A percentile compares a stretch with the other conserved stretches of the same genome.
phyloP scores from a whole-genome alignment of 2,329 filamentous ascomycete genomes.

The Calonectria naviculata region DNA sequence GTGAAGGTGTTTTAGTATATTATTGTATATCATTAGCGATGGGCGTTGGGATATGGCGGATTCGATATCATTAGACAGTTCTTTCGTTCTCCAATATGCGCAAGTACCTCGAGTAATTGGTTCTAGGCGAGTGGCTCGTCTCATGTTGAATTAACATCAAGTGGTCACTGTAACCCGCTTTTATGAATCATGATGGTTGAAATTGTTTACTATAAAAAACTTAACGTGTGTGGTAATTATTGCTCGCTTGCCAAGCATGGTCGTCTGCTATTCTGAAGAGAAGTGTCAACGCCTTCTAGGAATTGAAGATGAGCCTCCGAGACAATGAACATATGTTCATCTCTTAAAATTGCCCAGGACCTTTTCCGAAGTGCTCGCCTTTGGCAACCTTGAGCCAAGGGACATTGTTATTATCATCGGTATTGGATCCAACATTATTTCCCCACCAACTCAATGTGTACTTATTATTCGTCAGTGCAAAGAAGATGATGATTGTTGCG shows the following conservation, averaged over 20 bases:
- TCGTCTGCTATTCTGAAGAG: neutral
- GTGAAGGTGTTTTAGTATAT: neutral
- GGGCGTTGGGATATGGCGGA: neutral
- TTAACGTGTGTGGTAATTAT: no score
- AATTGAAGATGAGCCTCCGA: neutral
- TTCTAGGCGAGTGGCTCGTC: no score
- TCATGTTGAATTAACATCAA: no score
- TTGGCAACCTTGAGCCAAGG: slow-evolving; percentile 17
- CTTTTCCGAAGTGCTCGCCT: slow-evolving; percentile 9
- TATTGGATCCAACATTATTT: slow-evolving; percentile 14
- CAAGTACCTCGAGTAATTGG: neutral
- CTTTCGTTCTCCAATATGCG: neutral
- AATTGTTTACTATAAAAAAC: no score
- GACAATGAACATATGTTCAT: no score
- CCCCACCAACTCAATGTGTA: slow-evolving; percentile 22
- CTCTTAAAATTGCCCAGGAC: slow-evolving; percentile 5
- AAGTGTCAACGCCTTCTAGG: neutral
- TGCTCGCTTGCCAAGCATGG: neutral
- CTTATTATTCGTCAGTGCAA: slow-evolving; percentile 11
- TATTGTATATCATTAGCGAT: neutral
- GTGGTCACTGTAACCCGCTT: no score
- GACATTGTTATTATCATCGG: slow-evolving; percentile 15
- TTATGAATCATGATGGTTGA: no score
- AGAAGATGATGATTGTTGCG: slow-evolving; percentile 18
- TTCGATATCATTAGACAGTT: neutral